These are phyloP conservation scores for Pterocarpus santalinus DNA, from an alignment of 306 rosid genomes.

Conservation along the genomic window DNA sequence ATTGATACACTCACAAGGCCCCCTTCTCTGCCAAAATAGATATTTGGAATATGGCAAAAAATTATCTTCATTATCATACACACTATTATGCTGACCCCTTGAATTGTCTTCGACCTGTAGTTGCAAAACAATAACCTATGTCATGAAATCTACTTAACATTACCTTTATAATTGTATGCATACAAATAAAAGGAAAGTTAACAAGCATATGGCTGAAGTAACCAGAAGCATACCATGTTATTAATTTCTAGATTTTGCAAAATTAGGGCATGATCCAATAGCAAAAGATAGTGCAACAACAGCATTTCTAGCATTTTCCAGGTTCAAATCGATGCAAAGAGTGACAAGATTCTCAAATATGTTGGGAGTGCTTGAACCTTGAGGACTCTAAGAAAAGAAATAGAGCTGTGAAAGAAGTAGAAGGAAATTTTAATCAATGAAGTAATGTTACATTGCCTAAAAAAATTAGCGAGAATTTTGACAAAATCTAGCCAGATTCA, in stretches of 20 bases:
- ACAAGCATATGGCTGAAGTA: not conserved
- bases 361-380: not conserved
- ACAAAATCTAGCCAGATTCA: too few relatives aligned
- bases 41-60: too few relatives aligned
- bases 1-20: not conserved
- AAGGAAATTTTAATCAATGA: not conserved
- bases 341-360: not conserved
- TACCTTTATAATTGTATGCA: not conserved
- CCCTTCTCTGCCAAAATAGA: not conserved
- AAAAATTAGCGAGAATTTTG: too few relatives aligned
- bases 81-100: too few relatives aligned
- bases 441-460: too few relatives aligned
- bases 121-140: not conserved
- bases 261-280: not conserved
- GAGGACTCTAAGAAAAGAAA: not conserved
- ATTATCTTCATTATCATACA: not conserved
- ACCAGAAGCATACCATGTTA: not conserved
- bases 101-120: not conserved
- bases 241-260: slow-evolving; percentile 5
- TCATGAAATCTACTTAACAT: not conserved
- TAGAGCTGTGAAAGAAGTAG: not conserved
- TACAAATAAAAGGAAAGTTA: not conserved
- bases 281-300: not conserved
- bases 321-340: not conserved
- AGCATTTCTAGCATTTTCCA: not conserved